These are phyloP conservation scores for Wilhelminamyces savonicus DNA, from an alignment of 805 yeast genomes.

Conservation along the genomic window DNA sequence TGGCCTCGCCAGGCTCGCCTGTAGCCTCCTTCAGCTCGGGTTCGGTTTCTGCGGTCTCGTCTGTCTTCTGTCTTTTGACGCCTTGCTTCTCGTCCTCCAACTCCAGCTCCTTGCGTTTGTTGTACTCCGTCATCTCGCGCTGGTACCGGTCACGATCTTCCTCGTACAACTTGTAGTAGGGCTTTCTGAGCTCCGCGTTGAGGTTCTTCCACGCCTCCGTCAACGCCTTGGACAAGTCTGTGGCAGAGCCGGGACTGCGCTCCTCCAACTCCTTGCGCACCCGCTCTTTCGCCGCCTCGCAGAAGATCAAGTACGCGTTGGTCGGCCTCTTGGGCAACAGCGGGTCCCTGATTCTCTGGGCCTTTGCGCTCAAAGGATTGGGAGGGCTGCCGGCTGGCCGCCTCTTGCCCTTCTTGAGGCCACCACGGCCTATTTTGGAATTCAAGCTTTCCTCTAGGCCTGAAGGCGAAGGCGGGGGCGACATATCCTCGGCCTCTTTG, in stretches of 20 bases:
- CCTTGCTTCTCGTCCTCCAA: too few species aligned
- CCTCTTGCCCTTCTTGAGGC: conserved; percentile 9
- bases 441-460: conserved; percentile 26
- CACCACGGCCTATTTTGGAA: conserved; percentile 3
- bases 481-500: conserved; percentile 25
- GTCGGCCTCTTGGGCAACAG: conserved; percentile 84
- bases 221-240: conserved; percentile 70
- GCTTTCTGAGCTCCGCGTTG: conserved; percentile 61
- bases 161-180: conserved; percentile 69
- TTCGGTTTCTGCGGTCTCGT: too few species aligned
- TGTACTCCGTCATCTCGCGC: conserved; percentile 59
- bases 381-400: conserved; percentile 2
- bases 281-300: conserved; percentile 78
- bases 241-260: conserved; percentile 40
- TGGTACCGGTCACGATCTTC: conserved; percentile 74
- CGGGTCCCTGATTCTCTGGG: conserved; percentile 60
- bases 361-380: conserved; percentile 7
- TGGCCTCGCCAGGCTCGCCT: too few species aligned
- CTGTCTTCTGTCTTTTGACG: too few species aligned
- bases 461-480: conserved; percentile 36
- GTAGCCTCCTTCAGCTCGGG: too few species aligned
- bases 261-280: conserved; percentile 53
- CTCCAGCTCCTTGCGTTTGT: conserved; percentile 9
- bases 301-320: conserved; percentile 81
- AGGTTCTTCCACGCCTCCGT: conserved; percentile 83